These are phyloP conservation scores for Xerophyta viscosa DNA, from an alignment of 106 monocot genomes.

Conservation along the genomic window DNA sequence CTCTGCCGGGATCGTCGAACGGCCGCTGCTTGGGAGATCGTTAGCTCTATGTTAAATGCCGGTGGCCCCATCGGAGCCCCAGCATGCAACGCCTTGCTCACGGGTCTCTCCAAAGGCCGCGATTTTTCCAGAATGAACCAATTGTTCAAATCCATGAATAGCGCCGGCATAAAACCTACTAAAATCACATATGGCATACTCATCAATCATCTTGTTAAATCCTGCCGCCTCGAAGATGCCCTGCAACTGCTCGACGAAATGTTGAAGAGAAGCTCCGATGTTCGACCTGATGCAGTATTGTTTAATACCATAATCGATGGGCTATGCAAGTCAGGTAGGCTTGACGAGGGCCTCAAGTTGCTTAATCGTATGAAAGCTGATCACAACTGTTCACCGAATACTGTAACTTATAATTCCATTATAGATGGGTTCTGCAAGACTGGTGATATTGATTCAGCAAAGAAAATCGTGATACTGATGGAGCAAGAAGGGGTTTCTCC, in stretches of 20 bases:
- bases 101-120: constrained; percentile 30
- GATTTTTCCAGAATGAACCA: constrained; percentile 43
- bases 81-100: constrained; percentile 39
- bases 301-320: constrained; percentile 66
- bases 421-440: constrained; percentile 63
- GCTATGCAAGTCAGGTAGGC: constrained; percentile 56
- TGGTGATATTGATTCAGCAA: constrained; percentile 32
- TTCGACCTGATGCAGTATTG: constrained; percentile 24
- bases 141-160: constrained; percentile 50
- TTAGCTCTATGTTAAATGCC: constrained; percentile 19
- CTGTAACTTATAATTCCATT: constrained; percentile 52
- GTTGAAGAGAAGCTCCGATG: constrained; percentile 18
- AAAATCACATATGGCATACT: constrained; percentile 45
- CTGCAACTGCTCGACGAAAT: constrained; percentile 55
- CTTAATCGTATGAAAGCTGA: constrained; percentile 30
- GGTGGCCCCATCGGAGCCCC: constrained; percentile 12
- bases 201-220: constrained; percentile 57
- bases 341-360: constrained; percentile 27
- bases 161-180: constrained; percentile 19
- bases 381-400: constrained; percentile 25
- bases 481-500: constrained; percentile 33
- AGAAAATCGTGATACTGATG: constrained; percentile 42
- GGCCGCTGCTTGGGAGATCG: constrained; percentile 29
- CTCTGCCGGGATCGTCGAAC: constrained; percentile 24
- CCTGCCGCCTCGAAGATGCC: constrained; percentile 34